Percentiles rank a stretch among this genome's conserved stretches.
Evolutionary conservation across 352 stramenopile species (phyloP).

Genomic region (Pseudoperonospora humuli): DNA sequence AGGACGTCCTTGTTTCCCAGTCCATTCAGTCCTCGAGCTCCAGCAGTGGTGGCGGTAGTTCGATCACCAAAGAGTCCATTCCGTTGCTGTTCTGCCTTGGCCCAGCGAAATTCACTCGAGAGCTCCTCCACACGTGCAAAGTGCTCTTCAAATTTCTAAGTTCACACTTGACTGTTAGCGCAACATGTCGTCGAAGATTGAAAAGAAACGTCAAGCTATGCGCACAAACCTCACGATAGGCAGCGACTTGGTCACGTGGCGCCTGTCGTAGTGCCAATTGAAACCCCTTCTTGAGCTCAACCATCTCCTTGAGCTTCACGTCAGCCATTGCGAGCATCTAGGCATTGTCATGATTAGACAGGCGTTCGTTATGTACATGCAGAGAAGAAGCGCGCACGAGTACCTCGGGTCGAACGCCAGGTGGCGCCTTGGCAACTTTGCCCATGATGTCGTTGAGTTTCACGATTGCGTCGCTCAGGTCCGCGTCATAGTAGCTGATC

Average conservation of each 20-base stretch:
- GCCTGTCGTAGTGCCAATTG: conserved; percentile 73
- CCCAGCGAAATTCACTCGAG: conserved; percentile 70
- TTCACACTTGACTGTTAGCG: neutral
- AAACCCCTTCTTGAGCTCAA: conserved; percentile 84
- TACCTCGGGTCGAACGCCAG: conserved; percentile 61
- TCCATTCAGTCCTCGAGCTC: conserved; percentile 14
- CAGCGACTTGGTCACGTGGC: conserved; percentile 50
- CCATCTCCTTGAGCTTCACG: conserved; percentile 76
- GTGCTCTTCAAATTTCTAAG: conserved; percentile 81
- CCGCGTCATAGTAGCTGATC: conserved; percentile 84
- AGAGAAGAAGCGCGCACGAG: too few species aligned
- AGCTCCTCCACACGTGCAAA: conserved; percentile 74
- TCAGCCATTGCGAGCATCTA: conserved; percentile 71
- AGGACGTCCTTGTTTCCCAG: conserved; percentile 67
- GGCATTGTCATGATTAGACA: neutral
- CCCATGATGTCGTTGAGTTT: conserved; percentile 84
- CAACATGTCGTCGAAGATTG: neutral
- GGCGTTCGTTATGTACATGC: too few species aligned
- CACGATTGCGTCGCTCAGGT: conserved; percentile 73
- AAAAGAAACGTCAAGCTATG: neutral
- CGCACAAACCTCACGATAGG: conserved; percentile 56
- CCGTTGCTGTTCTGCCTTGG: conserved; percentile 68
- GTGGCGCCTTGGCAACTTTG: conserved; percentile 71
- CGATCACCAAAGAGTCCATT: conserved; percentile 69
- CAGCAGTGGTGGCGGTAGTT: conserved; percentile 15